Percentiles rank a stretch among this genome's conserved stretches.
Evolutionary conservation across 2,329 filamentous ascomycete species (phyloP).

Genomic region (Ceratocystis alfenasii): DNA sequence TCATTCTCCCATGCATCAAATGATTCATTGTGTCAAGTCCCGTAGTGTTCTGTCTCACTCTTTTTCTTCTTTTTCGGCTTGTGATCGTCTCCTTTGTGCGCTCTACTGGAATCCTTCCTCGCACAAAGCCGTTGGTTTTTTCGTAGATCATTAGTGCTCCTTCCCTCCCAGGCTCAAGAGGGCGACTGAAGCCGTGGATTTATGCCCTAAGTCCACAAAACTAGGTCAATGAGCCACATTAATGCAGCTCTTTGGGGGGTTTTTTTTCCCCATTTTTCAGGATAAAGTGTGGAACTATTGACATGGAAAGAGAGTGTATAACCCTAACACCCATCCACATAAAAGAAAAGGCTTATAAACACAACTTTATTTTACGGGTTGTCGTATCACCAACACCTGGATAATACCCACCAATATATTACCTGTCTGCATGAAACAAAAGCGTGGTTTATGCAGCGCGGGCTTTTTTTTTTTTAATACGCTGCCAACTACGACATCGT

Average conservation of each 20-base stretch:
- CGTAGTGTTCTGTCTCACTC: neutral
- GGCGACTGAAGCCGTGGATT: neutral
- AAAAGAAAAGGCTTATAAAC: neutral
- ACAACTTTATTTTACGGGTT: neutral
- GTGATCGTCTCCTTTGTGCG: neutral
- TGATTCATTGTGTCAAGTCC: conserved; percentile 2
- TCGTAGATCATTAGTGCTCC: neutral
- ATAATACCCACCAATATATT: neutral
- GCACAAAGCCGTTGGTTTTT: neutral
- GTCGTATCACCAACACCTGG: neutral
- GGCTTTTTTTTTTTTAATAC: neutral
- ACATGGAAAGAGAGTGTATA: neutral
- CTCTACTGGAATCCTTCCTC: neutral
- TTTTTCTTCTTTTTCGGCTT: conserved; percentile 5
- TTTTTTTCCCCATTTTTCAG: neutral
- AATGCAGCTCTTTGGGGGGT: too few species aligned
- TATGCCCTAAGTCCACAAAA: neutral
- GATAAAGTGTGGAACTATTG: neutral
- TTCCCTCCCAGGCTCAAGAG: neutral
- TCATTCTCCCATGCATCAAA: neutral
- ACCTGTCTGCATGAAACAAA: neutral
- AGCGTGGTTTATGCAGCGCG: neutral
- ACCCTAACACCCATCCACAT: neutral
- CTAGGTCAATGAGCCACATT: neutral
- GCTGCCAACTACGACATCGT: neutral